Evolutionary conservation across 306 rosid genomes (phyloP).

Genomic region (Nissolia schottii): DNA sequence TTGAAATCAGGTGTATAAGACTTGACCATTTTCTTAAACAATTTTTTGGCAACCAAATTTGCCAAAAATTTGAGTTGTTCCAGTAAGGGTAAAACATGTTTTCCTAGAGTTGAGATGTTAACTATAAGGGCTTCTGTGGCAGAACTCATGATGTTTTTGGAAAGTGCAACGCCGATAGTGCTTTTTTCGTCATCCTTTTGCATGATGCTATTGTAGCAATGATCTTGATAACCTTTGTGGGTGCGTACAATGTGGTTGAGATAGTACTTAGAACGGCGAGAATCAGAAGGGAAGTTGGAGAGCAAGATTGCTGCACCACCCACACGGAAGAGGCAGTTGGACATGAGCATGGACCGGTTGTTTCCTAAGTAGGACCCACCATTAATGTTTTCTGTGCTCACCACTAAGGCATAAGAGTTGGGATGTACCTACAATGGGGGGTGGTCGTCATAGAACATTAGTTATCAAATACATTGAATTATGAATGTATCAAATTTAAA

Average conservation of each 20-base stretch:
- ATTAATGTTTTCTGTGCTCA: constrained; percentile 3
- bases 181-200: neutral
- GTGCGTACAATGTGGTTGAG: neutral
- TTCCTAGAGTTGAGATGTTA: constrained; percentile 2
- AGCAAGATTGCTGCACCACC: constrained; percentile 23
- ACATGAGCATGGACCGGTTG: constrained; percentile 16
- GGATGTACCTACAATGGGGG: constrained; percentile 33
- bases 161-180: neutral
- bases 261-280: neutral
- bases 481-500: too few relatives aligned
- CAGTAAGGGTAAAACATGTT: neutral
- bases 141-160: neutral
- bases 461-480: too few relatives aligned
- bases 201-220: neutral
- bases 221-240: neutral
- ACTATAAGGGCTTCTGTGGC: neutral
- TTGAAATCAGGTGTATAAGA: constrained; percentile 8
- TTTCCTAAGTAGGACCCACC: neutral
- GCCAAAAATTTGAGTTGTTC: constrained; percentile 2
- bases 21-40: neutral
- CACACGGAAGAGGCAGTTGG: constrained; percentile 14
- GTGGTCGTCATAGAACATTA: too few relatives aligned
- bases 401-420: constrained; percentile 18
- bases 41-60: neutral
- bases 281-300: constrained; percentile 4